These are phyloP conservation scores for Beta corolliflora DNA, from an alignment of 179 eudicot species.

Conservation along the genomic window DNA sequence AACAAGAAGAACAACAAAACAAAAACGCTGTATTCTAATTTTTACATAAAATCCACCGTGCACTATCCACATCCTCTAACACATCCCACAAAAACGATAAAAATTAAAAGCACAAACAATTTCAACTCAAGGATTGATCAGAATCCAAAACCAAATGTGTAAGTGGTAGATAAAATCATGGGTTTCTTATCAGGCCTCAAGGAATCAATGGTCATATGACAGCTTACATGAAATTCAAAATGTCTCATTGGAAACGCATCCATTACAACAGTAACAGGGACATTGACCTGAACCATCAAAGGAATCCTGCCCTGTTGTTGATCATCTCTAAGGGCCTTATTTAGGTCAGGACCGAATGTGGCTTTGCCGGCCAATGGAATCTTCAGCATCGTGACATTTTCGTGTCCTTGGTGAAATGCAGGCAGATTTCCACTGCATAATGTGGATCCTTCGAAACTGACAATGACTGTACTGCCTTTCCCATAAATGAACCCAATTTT, in stretches of 20 bases:
- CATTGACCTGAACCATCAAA: slow-evolving; percentile 45
- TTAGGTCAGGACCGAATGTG: slow-evolving; percentile 37
- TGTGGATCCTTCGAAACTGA: slow-evolving; percentile 30
- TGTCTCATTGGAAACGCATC: slow-evolving; percentile 32
- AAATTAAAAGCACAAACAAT: too few relatives aligned
- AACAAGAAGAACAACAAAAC: too few relatives aligned
- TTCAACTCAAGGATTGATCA: not conserved
- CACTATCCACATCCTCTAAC: too few relatives aligned
- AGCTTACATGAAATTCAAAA: slow-evolving; percentile 37
- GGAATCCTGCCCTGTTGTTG: slow-evolving; percentile 35
- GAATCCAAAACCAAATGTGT: slow-evolving; percentile 17
- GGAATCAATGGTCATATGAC: slow-evolving; percentile 43
- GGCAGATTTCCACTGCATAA: slow-evolving; percentile 57
- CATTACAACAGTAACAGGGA: slow-evolving; percentile 45
- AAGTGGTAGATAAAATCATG: slow-evolving; percentile 33
- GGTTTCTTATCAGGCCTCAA: slow-evolving; percentile 49
- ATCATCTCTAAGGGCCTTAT: slow-evolving; percentile 32
- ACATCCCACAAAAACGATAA: too few relatives aligned
- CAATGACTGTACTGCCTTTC: slow-evolving; percentile 32
- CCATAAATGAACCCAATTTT: slow-evolving; percentile 48
- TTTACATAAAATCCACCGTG: too few relatives aligned
- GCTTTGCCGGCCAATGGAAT: slow-evolving; percentile 42
- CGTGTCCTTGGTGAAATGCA: slow-evolving; percentile 41
- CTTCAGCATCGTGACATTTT: slow-evolving; percentile 42
- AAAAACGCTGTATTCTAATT: too few relatives aligned